These are phyloP conservation scores for Claviceps humidiphila DNA, from an alignment of 2,329 filamentous ascomycete genomes.

Conservation along the genomic window DNA sequence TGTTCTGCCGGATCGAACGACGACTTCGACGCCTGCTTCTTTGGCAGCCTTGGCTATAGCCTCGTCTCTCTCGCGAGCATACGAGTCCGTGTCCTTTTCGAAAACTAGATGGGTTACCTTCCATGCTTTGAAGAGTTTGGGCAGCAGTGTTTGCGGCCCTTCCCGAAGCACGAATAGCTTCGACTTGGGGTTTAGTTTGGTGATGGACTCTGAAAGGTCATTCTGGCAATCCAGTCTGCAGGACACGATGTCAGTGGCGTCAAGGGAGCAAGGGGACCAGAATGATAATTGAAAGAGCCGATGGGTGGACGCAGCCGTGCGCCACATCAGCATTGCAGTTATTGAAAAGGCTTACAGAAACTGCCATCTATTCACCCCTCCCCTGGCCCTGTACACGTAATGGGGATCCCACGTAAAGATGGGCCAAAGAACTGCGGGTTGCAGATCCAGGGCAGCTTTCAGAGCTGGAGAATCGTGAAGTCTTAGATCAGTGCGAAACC, in stretches of 20 bases:
- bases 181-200: conserved; percentile 54
- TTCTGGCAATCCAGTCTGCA: conserved; percentile 56
- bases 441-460: conserved; percentile 55
- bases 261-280: background rate
- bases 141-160: conserved; percentile 56
- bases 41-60: conserved; percentile 45
- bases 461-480: conserved; percentile 67
- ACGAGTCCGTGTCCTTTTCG: conserved; percentile 66
- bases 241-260: background rate
- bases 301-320: too few relatives aligned
- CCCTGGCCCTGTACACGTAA: conserved; percentile 60
- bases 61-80: conserved; percentile 51
- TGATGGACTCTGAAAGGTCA: conserved; percentile 54
- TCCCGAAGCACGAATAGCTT: conserved; percentile 62
- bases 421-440: conserved; percentile 56
- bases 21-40: conserved; percentile 52
- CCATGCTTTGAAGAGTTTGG: conserved; percentile 63
- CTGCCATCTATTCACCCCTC: conserved; percentile 61
- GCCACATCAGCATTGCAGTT: background rate
- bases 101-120: conserved; percentile 64
- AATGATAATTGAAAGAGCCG: background rate
- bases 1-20: conserved; percentile 52
- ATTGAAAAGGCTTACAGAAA: conserved; percentile 38
- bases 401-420: conserved; percentile 74
- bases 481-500: conserved; percentile 67